These are phyloP conservation scores for Fusarium napiforme DNA, from an alignment of 2,329 filamentous ascomycete species.

Conservation along the genomic window DNA sequence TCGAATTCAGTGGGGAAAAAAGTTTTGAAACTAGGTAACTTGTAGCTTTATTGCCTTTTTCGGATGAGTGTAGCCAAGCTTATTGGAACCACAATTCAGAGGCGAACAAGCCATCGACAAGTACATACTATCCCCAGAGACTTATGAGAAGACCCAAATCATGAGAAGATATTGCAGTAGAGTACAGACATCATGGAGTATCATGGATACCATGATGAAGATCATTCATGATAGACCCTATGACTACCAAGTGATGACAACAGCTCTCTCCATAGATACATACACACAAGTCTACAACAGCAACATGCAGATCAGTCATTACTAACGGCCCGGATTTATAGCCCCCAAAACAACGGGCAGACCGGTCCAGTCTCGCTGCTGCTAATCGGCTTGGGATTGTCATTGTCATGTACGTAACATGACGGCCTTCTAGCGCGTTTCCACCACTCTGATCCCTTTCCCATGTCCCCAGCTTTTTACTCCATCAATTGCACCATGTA, in stretches of 20 bases:
- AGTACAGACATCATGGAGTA: neutral
- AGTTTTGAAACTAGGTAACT: constrained; percentile 22
- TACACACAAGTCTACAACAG: neutral
- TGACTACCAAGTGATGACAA: neutral
- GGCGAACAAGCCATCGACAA: neutral
- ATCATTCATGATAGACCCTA: constrained; percentile 14
- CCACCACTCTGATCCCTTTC: constrained; percentile 2
- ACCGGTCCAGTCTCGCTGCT: constrained; percentile 13
- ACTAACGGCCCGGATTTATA: constrained; percentile 32
- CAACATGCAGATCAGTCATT: constrained; percentile 18
- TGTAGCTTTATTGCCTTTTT: constrained; percentile 28
- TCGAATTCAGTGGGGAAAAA: constrained; percentile 24
- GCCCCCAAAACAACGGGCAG: constrained; percentile 29
- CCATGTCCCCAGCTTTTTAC: constrained; percentile 30
- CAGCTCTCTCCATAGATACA: neutral
- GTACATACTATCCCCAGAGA: no score
- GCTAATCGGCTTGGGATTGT: neutral
- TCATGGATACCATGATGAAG: constrained; percentile 16
- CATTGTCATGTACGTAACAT: constrained; percentile 40
- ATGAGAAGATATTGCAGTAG: neutral
- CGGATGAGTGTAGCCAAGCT: constrained; percentile 16
- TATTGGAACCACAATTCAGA: constrained; percentile 22
- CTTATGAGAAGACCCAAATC: neutral
- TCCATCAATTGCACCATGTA: constrained; percentile 28
- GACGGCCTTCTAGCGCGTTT: constrained; percentile 30